Conservation (phyloP, 768 basidiomycete genomes). For the Pleurotus sapidus region DNA sequence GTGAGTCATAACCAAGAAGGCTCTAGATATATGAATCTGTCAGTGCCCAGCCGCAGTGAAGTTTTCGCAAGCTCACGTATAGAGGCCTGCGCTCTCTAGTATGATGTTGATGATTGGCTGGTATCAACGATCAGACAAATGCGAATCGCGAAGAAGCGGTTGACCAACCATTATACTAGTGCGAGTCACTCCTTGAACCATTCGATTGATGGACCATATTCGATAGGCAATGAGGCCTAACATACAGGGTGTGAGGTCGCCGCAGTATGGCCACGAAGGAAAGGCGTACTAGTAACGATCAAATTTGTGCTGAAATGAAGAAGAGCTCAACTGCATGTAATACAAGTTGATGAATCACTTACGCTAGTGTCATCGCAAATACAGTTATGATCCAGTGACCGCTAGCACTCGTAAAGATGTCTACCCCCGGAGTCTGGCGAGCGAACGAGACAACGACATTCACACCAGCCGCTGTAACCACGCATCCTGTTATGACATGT, state of each 20-base stretch:
- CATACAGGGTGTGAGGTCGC: neutral
- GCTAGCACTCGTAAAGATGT: slow-evolving; percentile 5
- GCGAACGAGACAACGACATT: slow-evolving; percentile 1
- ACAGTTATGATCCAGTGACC: slow-evolving; percentile 3
- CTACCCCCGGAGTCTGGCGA: neutral
- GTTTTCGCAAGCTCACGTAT: neutral
- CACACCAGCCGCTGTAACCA: neutral
- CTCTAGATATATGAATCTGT: neutral
- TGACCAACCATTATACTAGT: neutral
- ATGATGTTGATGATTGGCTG: neutral
- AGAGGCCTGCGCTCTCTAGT: slow-evolving; percentile 2
- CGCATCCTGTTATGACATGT: neutral
- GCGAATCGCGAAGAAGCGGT: neutral
- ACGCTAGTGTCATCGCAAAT: slow-evolving; percentile 3
- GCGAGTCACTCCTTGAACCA: slow-evolving; percentile 1
- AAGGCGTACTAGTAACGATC: neutral
- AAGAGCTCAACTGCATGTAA: neutral
- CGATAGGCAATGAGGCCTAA: neutral
- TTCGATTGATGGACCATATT: slow-evolving; percentile 4
- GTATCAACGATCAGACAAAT: neutral
- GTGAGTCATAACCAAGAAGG: slow-evolving; percentile 1
- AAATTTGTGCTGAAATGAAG: neutral
- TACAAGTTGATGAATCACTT: neutral
- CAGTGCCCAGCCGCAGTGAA: neutral
- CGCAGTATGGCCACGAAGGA: neutral